A percentile compares a stretch with the other conserved stretches of the same genome.
Evolutionary conservation across 176 grass and related monocot genomes (phyloP).

Genomic region (Oryza glumipatula): DNA sequence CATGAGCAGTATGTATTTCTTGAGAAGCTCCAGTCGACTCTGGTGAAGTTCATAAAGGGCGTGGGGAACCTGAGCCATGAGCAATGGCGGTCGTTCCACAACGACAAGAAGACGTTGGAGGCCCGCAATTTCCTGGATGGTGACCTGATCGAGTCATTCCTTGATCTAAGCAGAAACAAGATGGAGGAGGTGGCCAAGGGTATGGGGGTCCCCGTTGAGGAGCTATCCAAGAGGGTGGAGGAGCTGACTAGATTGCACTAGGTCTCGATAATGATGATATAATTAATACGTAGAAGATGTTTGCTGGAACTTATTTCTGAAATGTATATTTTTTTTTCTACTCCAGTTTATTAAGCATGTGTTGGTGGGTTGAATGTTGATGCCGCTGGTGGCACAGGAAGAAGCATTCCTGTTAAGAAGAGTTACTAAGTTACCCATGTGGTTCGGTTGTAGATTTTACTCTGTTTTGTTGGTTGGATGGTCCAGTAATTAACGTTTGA

Average conservation of each 20-base stretch:
- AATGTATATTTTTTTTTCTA: slow-evolving; percentile 13
- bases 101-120: slow-evolving; percentile 68
- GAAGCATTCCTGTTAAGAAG: neutral
- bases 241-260: slow-evolving; percentile 94
- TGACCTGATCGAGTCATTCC: slow-evolving; percentile 90
- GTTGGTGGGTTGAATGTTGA: neutral
- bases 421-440: neutral
- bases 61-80: slow-evolving; percentile 83
- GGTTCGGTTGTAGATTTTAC: neutral
- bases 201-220: slow-evolving; percentile 69
- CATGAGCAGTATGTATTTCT: slow-evolving; percentile 80
- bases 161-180: slow-evolving; percentile 68
- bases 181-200: slow-evolving; percentile 86
- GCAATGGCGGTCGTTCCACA: slow-evolving; percentile 89
- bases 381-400: neutral
- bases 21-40: slow-evolving; percentile 77
- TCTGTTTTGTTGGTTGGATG: neutral
- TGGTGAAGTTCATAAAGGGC: slow-evolving; percentile 87
- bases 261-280: neutral
- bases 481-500: neutral
- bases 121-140: slow-evolving; percentile 82
- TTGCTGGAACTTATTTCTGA: slow-evolving; percentile 6
- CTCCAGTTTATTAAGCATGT: neutral
- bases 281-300: neutral
- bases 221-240: slow-evolving; percentile 88